These are phyloP conservation scores for Begonia peltatifolia DNA, from an alignment of 306 rosid species.

Conservation along the genomic window DNA sequence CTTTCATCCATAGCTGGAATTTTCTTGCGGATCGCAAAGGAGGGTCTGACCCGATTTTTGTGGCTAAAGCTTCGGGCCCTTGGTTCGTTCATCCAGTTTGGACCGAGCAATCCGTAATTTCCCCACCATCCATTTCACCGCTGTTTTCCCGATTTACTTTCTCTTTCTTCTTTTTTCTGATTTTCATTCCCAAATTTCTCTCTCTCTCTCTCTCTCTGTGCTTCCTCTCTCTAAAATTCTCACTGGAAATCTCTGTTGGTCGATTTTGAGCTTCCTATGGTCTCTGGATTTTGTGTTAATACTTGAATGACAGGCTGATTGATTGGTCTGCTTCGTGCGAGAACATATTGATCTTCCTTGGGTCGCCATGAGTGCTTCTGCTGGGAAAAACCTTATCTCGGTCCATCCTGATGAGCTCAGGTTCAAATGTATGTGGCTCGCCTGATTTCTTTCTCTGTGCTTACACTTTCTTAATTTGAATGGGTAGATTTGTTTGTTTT, in stretches of 20 bases:
- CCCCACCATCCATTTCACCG: slow-evolving; percentile 34
- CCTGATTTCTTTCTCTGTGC: background rate
- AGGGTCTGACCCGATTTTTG: slow-evolving; percentile 13
- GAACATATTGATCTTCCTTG: slow-evolving; percentile 6
- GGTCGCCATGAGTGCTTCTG: slow-evolving; percentile 44
- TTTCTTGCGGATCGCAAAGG: background rate
- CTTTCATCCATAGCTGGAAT: slow-evolving; percentile 4
- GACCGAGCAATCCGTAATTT: slow-evolving; percentile 26
- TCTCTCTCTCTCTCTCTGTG: background rate
- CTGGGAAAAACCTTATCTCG: slow-evolving; percentile 33
- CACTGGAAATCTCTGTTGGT: background rate
- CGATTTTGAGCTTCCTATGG: background rate
- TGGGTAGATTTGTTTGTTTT: too few relatives aligned
- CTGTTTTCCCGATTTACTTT: slow-evolving; percentile 12
- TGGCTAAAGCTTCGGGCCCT: slow-evolving; percentile 17
- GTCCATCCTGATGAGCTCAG: slow-evolving; percentile 69
- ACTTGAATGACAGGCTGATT: slow-evolving; percentile 5
- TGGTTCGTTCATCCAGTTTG: slow-evolving; percentile 2
- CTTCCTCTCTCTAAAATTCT: background rate
- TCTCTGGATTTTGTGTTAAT: background rate
- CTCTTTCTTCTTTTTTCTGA: slow-evolving; percentile 4
- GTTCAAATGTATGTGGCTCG: slow-evolving; percentile 41
- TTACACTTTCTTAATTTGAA: too few relatives aligned
- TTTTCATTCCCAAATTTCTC: slow-evolving; percentile 1
- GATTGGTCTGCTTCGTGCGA: slow-evolving; percentile 5